Conservation (phyloP, 495 filamentous ascomycete genomes). For the Penicillium daleae region DNA sequence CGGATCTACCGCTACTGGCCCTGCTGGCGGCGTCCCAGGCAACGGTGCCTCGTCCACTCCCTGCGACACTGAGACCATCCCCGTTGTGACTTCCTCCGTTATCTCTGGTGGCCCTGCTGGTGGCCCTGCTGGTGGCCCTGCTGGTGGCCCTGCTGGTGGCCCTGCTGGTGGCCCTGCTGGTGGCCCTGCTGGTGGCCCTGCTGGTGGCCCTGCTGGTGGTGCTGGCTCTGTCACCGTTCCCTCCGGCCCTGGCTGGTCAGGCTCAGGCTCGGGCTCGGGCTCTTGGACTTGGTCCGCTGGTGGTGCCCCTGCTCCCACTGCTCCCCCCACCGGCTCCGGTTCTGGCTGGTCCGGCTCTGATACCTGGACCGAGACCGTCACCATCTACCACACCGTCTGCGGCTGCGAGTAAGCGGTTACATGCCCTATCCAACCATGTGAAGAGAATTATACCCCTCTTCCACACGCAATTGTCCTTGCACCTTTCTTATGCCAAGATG, state of each 20-base stretch:
- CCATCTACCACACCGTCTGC: conserved; percentile 38
- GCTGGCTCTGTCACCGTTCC: background rate
- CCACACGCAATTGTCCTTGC: conserved; percentile 12
- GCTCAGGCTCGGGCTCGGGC: background rate
- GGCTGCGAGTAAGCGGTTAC: conserved; percentile 27
- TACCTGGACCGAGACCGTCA: conserved; percentile 35
- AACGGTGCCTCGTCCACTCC: background rate
- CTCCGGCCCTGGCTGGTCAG: background rate
- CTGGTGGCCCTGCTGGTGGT: too few relatives aligned
- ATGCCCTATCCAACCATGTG: background rate
- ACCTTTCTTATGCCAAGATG: conserved; percentile 29
- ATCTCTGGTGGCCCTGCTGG: too few relatives aligned
- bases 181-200: too few relatives aligned
- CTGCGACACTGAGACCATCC: background rate
- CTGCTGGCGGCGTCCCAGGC: conserved; percentile 12
- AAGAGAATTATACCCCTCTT: conserved; percentile 5
- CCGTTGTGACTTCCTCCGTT: too few relatives aligned
- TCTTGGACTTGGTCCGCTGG: background rate
- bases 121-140: too few relatives aligned
- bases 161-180: too few relatives aligned
- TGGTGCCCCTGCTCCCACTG: conserved; percentile 24
- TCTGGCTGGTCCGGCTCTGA: conserved; percentile 4
- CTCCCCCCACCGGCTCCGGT: conserved; percentile 8
- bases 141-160: too few relatives aligned
- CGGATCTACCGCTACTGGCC: conserved; percentile 9